phyloP scores from a whole-genome alignment of 805 yeast genomes.

The Wickerhamiella australiensis region DNA sequence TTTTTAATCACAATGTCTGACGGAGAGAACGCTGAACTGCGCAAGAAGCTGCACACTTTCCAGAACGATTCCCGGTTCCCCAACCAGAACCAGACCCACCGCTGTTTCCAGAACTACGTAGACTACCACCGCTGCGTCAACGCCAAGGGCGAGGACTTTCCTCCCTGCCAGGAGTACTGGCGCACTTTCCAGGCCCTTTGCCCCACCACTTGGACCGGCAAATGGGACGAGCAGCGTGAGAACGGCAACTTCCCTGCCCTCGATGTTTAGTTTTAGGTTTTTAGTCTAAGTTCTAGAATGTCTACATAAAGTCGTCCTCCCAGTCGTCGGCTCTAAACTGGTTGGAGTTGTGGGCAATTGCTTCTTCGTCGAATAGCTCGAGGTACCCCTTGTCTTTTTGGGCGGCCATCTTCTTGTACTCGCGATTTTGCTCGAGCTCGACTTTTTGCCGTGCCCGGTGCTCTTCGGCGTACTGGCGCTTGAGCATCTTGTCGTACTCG shows the following conservation, averaged over 20 bases:
- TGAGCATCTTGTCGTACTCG: slow-evolving; percentile 33
- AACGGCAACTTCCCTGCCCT: slow-evolving; percentile 43
- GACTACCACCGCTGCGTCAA: slow-evolving; percentile 96
- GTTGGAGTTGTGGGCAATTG: slow-evolving; percentile 35
- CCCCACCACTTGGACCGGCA: slow-evolving; percentile 30
- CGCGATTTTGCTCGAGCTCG: slow-evolving; percentile 30
- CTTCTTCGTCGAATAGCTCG: slow-evolving; percentile 39
- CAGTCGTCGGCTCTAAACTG: slow-evolving; percentile 40
- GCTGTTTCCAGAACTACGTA: slow-evolving; percentile 95
- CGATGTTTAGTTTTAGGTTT: slow-evolving; percentile 16
- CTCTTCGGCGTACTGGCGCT: slow-evolving; percentile 24
- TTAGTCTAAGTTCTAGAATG: slow-evolving; percentile 1
- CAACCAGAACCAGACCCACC: slow-evolving; percentile 92
- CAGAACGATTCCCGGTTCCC: slow-evolving; percentile 93
- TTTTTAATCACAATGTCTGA: slow-evolving; percentile 18
- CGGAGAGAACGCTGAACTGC: slow-evolving; percentile 16
- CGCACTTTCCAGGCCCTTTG: slow-evolving; percentile 67
- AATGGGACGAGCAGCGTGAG: slow-evolving; percentile 36
- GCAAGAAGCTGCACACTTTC: slow-evolving; percentile 27
- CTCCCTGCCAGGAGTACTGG: slow-evolving; percentile 92
- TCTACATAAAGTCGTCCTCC: slow-evolving; percentile 46
- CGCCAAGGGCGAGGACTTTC: slow-evolving; percentile 96
- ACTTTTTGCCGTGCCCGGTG: slow-evolving; percentile 31
- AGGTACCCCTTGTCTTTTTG: slow-evolving; percentile 35
- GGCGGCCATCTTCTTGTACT: slow-evolving; percentile 24